Evolutionary conservation across 169 alveolate genomes (phyloP).

Genomic region (Perkinsus marinus): DNA sequence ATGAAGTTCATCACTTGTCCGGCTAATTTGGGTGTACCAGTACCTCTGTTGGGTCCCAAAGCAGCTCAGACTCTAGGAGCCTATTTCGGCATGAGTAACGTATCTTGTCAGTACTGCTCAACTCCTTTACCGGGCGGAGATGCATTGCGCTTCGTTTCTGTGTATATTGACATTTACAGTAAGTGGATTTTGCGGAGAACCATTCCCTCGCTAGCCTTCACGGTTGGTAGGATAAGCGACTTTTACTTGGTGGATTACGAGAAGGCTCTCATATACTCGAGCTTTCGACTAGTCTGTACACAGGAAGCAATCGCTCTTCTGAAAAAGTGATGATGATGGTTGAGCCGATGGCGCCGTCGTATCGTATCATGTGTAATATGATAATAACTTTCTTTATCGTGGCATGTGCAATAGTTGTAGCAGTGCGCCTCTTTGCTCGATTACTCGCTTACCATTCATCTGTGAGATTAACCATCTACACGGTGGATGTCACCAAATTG

Average conservation of each 20-base stretch:
- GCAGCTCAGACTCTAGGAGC: neutral
- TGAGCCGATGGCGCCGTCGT: too few species aligned
- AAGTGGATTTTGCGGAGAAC: neutral
- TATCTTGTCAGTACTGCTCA: neutral
- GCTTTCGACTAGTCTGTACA: neutral
- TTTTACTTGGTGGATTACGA: neutral
- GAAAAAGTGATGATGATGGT: neutral
- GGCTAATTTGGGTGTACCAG: neutral
- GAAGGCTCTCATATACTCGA: neutral
- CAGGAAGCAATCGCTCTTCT: neutral
- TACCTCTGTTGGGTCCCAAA: neutral
- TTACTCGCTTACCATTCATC: too few species aligned
- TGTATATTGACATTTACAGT: neutral
- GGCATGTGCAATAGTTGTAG: too few species aligned
- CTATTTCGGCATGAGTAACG: neutral
- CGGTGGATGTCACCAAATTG: too few species aligned
- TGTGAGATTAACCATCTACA: too few species aligned
- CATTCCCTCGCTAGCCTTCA: neutral
- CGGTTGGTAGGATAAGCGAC: neutral
- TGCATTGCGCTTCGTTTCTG: neutral
- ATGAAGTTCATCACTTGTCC: neutral
- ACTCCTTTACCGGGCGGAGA: neutral
- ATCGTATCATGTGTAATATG: too few species aligned
- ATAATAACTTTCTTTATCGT: too few species aligned
- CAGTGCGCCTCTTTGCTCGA: too few species aligned